phyloP scores from a whole-genome alignment of 441 rosid species.

The Aquilaria agallochum region DNA sequence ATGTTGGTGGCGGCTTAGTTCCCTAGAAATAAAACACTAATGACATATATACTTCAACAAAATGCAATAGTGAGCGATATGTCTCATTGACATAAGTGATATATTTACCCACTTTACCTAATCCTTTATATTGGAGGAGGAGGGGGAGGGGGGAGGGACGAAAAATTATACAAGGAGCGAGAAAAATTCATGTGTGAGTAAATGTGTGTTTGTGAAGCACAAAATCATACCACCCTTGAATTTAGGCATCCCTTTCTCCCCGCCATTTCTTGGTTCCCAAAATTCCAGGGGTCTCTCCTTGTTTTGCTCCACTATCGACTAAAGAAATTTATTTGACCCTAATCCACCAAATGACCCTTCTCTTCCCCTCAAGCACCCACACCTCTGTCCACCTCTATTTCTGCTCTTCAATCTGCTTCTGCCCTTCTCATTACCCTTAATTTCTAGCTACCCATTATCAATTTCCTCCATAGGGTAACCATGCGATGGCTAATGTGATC shows the following conservation, averaged over 20 bases:
- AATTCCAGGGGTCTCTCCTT: constrained; percentile 44
- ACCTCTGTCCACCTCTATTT: constrained; percentile 12
- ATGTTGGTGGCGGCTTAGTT: too few species aligned
- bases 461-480: background rate
- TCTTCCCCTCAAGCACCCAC: constrained; percentile 17
- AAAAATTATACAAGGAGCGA: too few species aligned
- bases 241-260: constrained; percentile 47
- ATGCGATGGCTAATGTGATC: constrained; percentile 30
- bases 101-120: too few species aligned
- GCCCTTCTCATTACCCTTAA: background rate
- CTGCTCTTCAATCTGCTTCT: constrained; percentile 14
- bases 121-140: too few species aligned
- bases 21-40: too few species aligned
- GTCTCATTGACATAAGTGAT: too few species aligned
- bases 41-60: too few species aligned
- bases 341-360: constrained; percentile 8
- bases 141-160: too few species aligned
- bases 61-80: too few species aligned
- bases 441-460: background rate
- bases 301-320: constrained; percentile 3
- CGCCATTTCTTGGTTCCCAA: constrained; percentile 48
- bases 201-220: too few species aligned
- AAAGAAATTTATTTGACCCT: constrained; percentile 25
- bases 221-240: constrained; percentile 15
- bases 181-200: too few species aligned